Evolutionary conservation across 306 rosid species (phyloP).

Genomic region (Gastrolobium bilobum): DNA sequence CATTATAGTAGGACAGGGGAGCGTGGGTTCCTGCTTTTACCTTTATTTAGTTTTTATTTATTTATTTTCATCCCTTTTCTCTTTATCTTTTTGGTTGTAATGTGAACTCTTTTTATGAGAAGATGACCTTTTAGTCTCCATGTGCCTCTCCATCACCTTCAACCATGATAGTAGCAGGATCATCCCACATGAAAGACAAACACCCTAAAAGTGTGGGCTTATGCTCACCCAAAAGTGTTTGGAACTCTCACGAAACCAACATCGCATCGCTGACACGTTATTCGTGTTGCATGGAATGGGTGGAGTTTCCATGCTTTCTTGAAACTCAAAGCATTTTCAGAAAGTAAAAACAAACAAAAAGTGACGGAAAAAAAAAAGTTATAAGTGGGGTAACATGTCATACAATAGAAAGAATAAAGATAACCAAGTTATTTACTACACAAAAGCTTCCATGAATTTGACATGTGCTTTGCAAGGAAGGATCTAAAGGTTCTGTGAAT

Average conservation of each 20-base stretch:
- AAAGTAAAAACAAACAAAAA: conserved; percentile 73
- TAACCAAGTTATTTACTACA: conserved; percentile 58
- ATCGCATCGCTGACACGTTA: not conserved
- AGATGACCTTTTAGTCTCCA: conserved; percentile 72
- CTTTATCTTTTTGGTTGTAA: conserved; percentile 67
- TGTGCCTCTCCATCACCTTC: conserved; percentile 79
- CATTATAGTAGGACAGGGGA: conserved; percentile 58
- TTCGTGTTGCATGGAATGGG: conserved; percentile 37
- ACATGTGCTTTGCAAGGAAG: conserved; percentile 75
- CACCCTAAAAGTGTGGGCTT: conserved; percentile 56
- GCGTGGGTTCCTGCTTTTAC: conserved; percentile 64
- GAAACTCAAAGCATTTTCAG: conserved; percentile 42
- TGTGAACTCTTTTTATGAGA: conserved; percentile 60
- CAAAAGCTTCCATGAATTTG: conserved; percentile 68
- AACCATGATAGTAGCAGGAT: conserved; percentile 41
- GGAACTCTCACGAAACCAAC: conserved; percentile 1
- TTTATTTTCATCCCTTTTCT: conserved; percentile 50
- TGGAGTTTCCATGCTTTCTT: conserved; percentile 48
- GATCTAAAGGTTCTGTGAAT: conserved; percentile 58
- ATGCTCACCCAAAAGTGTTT: conserved; percentile 40
- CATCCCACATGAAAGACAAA: conserved; percentile 83
- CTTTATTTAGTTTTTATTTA: conserved; percentile 43
- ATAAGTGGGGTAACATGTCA: conserved; percentile 73
- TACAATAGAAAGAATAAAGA: conserved; percentile 64
- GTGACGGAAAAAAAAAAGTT: conserved; percentile 56